Evolutionary conservation across 2,329 filamentous ascomycete genomes (phyloP), one percentile per base, ranked within the genome.

Genomic region (Claviceps fusiformis): DNA sequence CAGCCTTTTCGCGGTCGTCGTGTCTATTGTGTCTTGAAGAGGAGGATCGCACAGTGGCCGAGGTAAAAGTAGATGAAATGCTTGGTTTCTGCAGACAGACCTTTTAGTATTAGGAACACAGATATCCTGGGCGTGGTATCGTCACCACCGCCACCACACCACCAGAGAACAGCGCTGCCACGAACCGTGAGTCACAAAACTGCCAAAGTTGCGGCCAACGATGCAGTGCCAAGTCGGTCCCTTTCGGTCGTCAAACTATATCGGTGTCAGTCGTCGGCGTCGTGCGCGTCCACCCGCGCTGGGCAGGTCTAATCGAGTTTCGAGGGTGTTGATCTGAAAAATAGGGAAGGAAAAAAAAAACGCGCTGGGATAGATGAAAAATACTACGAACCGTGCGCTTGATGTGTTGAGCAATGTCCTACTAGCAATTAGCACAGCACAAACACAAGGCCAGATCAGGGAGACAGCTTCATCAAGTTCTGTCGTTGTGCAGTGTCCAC

Each of bases 11-110:
- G 39, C 54, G n/a, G 53, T 29, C 43, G 44, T 31, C 15, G 50
- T 49, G 33, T 33, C 31, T 57, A 97, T 82, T 96, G 92, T 45
- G 93, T 98, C 81, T 98, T 98, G 83, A 97, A 98, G 54, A 98
- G 84, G 55, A 98, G 81, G 68, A 98, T 97, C 57, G 93, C 93
- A 72, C 90, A 96, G 78, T 97, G 93, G 54, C 93, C 93, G 57
- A 98, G 86, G 76, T 98, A 98, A 77, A 98, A 98, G 77, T 98
- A 98, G 71, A 98, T 96, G 77, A 98, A 98, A 74, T 98, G 93
- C 76, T 97, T 97, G 33, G 93, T 97, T 73, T 97, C 93, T 96
- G 75, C 43, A 43, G 24, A 1, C 24, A 39, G 0, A 27, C 44
- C 3, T 24, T 53, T 54, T 7, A 56, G 56, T 37, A 24, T 39